These are phyloP conservation scores for Neofusicoccum ribis DNA, from an alignment of 2,329 filamentous ascomycete genomes.

Conservation along the genomic window DNA sequence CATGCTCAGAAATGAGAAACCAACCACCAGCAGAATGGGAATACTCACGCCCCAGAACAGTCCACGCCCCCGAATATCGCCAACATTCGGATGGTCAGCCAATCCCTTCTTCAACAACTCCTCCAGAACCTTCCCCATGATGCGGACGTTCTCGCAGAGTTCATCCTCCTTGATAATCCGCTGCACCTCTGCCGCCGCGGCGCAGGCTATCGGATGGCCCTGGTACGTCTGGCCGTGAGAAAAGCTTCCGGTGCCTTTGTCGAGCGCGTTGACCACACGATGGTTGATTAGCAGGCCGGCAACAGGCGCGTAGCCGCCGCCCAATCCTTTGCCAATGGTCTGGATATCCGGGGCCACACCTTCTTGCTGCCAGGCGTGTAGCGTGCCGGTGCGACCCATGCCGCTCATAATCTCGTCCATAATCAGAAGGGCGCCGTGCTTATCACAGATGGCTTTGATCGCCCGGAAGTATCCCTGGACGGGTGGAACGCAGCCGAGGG, in stretches of 20 bases:
- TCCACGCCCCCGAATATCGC: constrained; percentile 62
- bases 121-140: constrained; percentile 54
- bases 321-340: constrained; percentile 66
- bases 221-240: constrained; percentile 62
- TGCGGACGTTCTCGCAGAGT: constrained; percentile 59
- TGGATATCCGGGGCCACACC: constrained; percentile 63
- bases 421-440: constrained; percentile 72
- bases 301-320: constrained; percentile 63
- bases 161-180: constrained; percentile 58
- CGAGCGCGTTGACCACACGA: constrained; percentile 52
- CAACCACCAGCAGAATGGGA: background rate
- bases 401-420: constrained; percentile 78
- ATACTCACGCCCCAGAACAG: constrained; percentile 57
- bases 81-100: constrained; percentile 52
- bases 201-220: constrained; percentile 59
- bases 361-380: constrained; percentile 65
- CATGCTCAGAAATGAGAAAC: constrained; percentile 14
- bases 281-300: constrained; percentile 59
- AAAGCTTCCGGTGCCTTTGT: constrained; percentile 50
- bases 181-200: constrained; percentile 64
- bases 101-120: constrained; percentile 47
- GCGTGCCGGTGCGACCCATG: constrained; percentile 58
- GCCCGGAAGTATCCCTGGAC: constrained; percentile 69
- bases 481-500: constrained; percentile 68
- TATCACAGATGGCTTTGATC: constrained; percentile 67